Base-by-base conservation (phyloP, 257 asterid genomes). In the Orobanche coerulescens region DNA sequence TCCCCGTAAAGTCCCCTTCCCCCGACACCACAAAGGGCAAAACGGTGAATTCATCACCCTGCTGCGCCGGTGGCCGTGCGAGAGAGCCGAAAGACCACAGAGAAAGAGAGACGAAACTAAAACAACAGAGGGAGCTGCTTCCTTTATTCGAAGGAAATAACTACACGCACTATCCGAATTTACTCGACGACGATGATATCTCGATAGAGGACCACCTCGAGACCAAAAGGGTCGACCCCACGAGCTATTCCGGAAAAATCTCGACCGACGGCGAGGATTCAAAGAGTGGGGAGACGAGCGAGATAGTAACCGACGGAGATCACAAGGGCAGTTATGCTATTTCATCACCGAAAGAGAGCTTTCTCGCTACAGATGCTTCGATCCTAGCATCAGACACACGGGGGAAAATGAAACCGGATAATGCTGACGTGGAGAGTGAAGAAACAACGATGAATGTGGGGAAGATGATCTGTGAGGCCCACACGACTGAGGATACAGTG, bases 1-100 rank as follows among this genome's bases (percentile, higher is more conserved):
- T 93, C 71, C 99, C 99, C 0, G 91, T 93, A 62, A 86, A 78
- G 68, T 93, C 97, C 58, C 97, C 97, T 36, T 89, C 97, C 28
- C 94, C 97, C 5, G 78, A 54, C 50, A 75, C 53, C 50, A 51
- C 76, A 6, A 82, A 80, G 66, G 93, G 73, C 58, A 84, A 77
- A 67, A 58, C 73, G 9, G 64, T 51, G 30, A 83, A 75, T 55
- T 58, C 80, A 5, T 85, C 93, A 0, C 94, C 95, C 1, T 39
- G 75, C 64, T 76, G 80, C 55, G 54, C 86, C 13, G 71, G 79
- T 53, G 58, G 70, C 11, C 6, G 37, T 48, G 67, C 75, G 65
- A 91, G 79, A 62, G 73, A 61, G 63, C 37, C 77, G 58, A 91
- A 79, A 58, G 72, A 61, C 64, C 30, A n/a, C 51, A 50, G 40